A percentile compares a stretch with the other conserved stretches of the same genome.
These are phyloP conservation scores for Rhodotorula graminis DNA, from an alignment of 768 basidiomycete genomes.

Conservation along the genomic window DNA sequence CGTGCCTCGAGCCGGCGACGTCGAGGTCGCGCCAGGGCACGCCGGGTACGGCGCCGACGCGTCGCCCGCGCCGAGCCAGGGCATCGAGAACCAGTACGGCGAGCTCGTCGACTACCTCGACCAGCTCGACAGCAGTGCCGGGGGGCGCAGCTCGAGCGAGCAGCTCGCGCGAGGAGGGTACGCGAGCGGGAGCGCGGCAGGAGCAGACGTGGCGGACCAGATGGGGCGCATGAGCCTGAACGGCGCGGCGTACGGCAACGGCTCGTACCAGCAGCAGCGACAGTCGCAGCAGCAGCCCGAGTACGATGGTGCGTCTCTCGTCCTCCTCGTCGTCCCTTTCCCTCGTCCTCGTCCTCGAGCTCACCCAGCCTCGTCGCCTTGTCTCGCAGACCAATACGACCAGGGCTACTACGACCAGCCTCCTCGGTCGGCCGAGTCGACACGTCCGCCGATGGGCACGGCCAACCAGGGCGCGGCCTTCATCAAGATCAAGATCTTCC, in stretches of 20 bases:
- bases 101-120: conserved; percentile 43
- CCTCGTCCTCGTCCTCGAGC: neutral
- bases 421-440: neutral
- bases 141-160: neutral
- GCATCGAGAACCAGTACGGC: conserved; percentile 41
- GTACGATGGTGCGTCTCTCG: neutral
- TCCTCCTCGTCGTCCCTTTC: too few relatives aligned
- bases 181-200: neutral
- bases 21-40: conserved; percentile 36
- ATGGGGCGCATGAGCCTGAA: conserved; percentile 31
- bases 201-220: conserved; percentile 14
- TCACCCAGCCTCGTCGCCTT: neutral
- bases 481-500: conserved; percentile 97
- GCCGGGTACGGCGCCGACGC: conserved; percentile 7
- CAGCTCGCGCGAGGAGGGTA: neutral
- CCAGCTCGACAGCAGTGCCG: conserved; percentile 36
- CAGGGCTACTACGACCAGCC: neutral
- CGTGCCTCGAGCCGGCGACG: conserved; percentile 66
- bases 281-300: conserved; percentile 4
- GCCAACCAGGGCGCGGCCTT: conserved; percentile 55
- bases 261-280: neutral
- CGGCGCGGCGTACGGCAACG: conserved; percentile 5
- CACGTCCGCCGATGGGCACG: conserved; percentile 24
- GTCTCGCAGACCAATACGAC: neutral
- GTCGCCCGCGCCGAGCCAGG: conserved; percentile 25